Evolutionary conservation across 768 basidiomycete genomes (phyloP), one percentile per base, ranked within the genome.

Genomic region (Suillus subluteus): DNA sequence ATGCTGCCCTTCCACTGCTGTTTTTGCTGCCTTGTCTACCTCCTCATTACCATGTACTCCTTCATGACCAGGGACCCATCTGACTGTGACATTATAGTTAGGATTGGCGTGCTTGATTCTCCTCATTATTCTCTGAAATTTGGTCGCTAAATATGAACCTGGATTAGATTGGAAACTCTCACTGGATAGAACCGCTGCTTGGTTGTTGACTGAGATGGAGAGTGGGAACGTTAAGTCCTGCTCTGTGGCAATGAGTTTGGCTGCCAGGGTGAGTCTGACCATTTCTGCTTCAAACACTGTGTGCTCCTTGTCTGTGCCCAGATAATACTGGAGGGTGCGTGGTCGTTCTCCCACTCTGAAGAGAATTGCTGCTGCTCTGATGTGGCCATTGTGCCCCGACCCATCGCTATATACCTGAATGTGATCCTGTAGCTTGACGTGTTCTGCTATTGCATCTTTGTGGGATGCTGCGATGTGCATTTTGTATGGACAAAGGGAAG

Each of bases 391-490:
- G 9, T 32, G 21, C 0, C 64, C 43, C 1, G 64, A 65, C 5
- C 75, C 70, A 35, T 75, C 73, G 0, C 68, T 65, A 62, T 68
- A 76, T 4, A 75, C 56, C 1, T 58, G 46, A 0, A 69, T 62
- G 4, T 35, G 11, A 1, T 67, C 62, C 0, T n/a, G 48, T 3
- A 35, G 0, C 2, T 38, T 18, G 1, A 12, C 0, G n/a, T 58
- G 44, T 16, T 65, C 65, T 0, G 0, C 8, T 1, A 62, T 41
- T 2, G 48, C 46, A 0, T 50, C 65, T 2, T 62, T 16, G 2
- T 15, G 5, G 2, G 38, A 21, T 1, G n/a, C 4, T 0, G 43
- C 56, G 0, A 58, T 56, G 15, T 37, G 18, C 0, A 3, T 54
- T 0, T 6, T 3, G 18, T 40, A 40, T 8, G 58, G 58, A 18